phyloP scores from a whole-genome alignment of 129 eudicot genomes.

The Helianthus annuus region HanXRQr2.0-SUNRISE NC_035446.2:117441023-117441522 shows the following conservation, averaged over 20 bases:
- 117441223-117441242: not conserved
- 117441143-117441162: too few relatives aligned
- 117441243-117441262: slow-evolving; percentile 3
- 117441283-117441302: slow-evolving; percentile 50
- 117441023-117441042: too few relatives aligned
- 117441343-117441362: slow-evolving; percentile 64
- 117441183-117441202: too few relatives aligned
- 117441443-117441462: slow-evolving; percentile 46
- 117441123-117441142: too few relatives aligned
- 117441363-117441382: slow-evolving; percentile 36
- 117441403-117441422: slow-evolving; percentile 64
- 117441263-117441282: slow-evolving; percentile 30
- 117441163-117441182: too few relatives aligned
- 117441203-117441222: not conserved
- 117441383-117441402: slow-evolving; percentile 36
- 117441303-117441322: slow-evolving; percentile 58
- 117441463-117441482: slow-evolving; percentile 50
- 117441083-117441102: too few relatives aligned
- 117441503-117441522: slow-evolving; percentile 59
- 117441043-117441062: too few relatives aligned
- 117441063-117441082: too few relatives aligned
- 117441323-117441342: slow-evolving; percentile 73
- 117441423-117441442: slow-evolving; percentile 83
- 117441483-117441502: slow-evolving; percentile 69
- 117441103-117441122: too few relatives aligned